Percentiles rank a stretch among this genome's conserved stretches.
Conservation (phyloP, 805 yeast species). For the Candida wancherniae region DNA sequence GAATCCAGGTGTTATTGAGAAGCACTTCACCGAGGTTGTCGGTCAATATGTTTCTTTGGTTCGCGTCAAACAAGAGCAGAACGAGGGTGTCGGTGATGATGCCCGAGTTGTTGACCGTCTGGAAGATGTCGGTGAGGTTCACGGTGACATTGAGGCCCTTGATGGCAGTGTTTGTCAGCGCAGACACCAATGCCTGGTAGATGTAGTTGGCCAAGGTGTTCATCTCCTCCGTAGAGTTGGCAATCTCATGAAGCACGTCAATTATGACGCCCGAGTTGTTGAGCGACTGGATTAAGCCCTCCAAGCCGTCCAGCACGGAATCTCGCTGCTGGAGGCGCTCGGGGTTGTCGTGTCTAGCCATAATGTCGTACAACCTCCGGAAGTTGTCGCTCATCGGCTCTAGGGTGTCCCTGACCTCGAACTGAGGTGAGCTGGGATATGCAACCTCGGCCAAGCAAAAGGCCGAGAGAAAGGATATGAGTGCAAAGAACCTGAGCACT, state of each 20-base stretch:
- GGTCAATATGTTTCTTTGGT: conserved; percentile 24
- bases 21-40: conserved; percentile 24
- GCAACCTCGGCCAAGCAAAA: conserved; percentile 5
- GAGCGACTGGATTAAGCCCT: conserved; percentile 16
- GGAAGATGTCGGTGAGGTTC: conserved; percentile 21
- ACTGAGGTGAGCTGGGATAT: conserved; percentile 3
- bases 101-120: conserved; percentile 22
- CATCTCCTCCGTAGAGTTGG: conserved; percentile 26
- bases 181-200: conserved; percentile 11
- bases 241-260: conserved; percentile 26
- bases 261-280: conserved; percentile 23
- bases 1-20: conserved; percentile 26
- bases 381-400: conserved; percentile 13
- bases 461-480: conserved; percentile 5
- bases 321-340: too few species aligned
- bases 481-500: conserved; percentile 2
- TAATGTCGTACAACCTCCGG: conserved; percentile 6
- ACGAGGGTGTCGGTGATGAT: conserved; percentile 22
- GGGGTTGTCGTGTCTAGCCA: too few species aligned
- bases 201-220: conserved; percentile 23
- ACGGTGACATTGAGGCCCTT: conserved; percentile 18
- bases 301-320: conserved; percentile 6
- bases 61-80: conserved; percentile 26
- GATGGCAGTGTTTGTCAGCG: conserved; percentile 10
- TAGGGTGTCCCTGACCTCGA: conserved; percentile 1